phyloP scores from a whole-genome alignment of 768 basidiomycete genomes.

The Pulveroboletus frians region DNA sequence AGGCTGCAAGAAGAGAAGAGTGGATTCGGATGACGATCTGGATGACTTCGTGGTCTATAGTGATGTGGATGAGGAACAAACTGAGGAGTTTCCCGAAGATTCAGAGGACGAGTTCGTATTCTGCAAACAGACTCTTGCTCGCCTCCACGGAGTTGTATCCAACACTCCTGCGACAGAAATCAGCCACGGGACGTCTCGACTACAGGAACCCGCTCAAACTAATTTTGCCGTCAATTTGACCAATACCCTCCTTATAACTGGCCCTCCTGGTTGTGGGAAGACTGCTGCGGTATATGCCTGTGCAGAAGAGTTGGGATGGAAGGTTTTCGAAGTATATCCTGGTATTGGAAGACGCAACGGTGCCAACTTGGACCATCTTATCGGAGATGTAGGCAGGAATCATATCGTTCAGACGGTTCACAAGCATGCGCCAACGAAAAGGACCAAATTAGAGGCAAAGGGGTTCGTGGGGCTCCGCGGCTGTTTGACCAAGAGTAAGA shows the following conservation, averaged over 20 bases:
- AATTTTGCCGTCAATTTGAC: conserved; percentile 50
- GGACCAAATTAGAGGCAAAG: conserved; percentile 4
- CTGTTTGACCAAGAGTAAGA: conserved; percentile 14
- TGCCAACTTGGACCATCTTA: conserved; percentile 66
- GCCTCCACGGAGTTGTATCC: conserved; percentile 13
- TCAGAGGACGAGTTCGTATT: conserved; percentile 34
- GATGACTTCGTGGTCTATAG: conserved; percentile 54
- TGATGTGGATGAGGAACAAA: conserved; percentile 29
- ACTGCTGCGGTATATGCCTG: conserved; percentile 92
- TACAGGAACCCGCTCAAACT: conserved; percentile 9
- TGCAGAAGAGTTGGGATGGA: conserved; percentile 90
- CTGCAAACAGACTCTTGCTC: conserved; percentile 21
- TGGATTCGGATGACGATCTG: conserved; percentile 50
- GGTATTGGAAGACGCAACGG: conserved; percentile 89
- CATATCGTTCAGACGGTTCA: conserved; percentile 59
- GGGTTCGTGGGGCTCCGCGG: conserved; percentile 11
- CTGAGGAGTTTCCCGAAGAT: conserved; percentile 33
- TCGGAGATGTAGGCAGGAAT: conserved; percentile 93
- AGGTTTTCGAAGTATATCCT: conserved; percentile 94
- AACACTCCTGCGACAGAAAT: conserved; percentile 1
- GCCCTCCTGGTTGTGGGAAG: conserved; percentile 85
- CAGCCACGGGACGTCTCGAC: conserved; percentile 5
- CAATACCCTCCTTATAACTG: conserved; percentile 82
- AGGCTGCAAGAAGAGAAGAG: conserved; percentile 49
- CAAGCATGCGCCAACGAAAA: conserved; percentile 3